These are phyloP conservation scores for Isochrysis galbana DNA, from an alignment of 78 protist species.

Conservation along the genomic window DNA sequence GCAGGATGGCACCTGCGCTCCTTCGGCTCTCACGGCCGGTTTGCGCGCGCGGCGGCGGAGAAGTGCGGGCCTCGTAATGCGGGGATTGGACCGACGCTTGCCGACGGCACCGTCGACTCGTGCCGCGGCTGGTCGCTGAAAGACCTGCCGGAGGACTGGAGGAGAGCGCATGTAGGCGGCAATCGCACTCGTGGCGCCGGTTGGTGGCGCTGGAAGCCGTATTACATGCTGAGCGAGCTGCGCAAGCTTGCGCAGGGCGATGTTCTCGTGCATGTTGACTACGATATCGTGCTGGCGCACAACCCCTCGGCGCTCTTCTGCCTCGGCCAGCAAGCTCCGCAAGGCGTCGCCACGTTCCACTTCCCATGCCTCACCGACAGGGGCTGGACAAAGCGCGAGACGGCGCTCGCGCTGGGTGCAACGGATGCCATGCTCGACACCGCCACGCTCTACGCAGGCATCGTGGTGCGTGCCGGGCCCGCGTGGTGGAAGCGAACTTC, in stretches of 20 bases:
- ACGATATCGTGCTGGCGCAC: background rate
- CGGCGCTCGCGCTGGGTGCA: background rate
- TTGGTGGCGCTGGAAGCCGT: slow-evolving; percentile 17
- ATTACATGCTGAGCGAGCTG: background rate
- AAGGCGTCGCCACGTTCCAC: background rate
- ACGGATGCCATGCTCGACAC: background rate
- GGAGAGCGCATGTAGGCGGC: background rate
- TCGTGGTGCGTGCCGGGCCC: background rate
- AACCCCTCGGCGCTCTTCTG: background rate
- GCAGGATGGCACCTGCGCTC: background rate
- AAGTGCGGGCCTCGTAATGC: too few species aligned
- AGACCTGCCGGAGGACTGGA: background rate
- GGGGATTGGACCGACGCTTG: too few species aligned
- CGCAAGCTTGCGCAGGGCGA: background rate
- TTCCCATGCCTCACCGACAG: slow-evolving; percentile 7
- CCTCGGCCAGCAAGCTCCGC: background rate
- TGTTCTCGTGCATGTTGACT: background rate
- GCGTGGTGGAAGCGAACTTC: too few species aligned
- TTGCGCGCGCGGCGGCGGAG: background rate
- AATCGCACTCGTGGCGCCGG: background rate
- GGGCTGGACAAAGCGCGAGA: background rate
- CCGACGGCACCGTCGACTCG: background rate
- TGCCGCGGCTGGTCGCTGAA: background rate
- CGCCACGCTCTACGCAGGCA: background rate
- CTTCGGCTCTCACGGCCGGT: background rate